Evolutionary conservation across 2,329 filamentous ascomycete species (phyloP).

Genomic region (Fusarium buharicum): DNA sequence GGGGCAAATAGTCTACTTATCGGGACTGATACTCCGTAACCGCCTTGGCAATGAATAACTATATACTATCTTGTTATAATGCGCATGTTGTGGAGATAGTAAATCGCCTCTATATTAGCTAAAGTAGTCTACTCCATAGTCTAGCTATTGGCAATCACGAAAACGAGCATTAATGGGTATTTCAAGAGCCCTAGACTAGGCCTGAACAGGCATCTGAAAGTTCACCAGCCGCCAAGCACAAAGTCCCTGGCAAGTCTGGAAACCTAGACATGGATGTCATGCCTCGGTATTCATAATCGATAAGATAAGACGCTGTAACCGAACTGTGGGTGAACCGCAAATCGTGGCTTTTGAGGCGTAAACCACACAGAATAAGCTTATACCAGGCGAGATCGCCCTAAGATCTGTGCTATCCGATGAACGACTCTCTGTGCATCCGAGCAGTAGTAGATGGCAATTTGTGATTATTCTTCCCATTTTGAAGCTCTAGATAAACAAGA

Average conservation of each 20-base stretch:
- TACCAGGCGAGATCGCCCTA: conserved; percentile 13
- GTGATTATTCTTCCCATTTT: no score
- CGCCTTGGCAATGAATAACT: no score
- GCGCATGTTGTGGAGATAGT: no score
- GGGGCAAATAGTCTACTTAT: no score
- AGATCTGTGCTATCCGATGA: not conserved
- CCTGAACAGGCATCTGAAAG: conserved; percentile 38
- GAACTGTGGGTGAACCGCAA: not conserved
- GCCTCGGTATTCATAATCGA: conserved; percentile 6
- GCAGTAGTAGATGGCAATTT: no score
- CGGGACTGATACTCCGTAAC: no score
- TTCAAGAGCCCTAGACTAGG: conserved; percentile 19
- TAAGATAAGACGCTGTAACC: not conserved
- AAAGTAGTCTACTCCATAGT: not conserved
- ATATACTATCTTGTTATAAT: no score
- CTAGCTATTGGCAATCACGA: conserved; percentile 22
- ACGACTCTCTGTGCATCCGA: not conserved
- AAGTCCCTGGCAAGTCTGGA: no score
- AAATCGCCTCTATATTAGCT: conserved; percentile 1
- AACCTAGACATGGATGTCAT: conserved; percentile 2
- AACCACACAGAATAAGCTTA: conserved; percentile 22
- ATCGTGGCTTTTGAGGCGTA: not conserved
- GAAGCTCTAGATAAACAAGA: not conserved
- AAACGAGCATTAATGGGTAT: conserved; percentile 10
- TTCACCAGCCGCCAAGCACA: conserved; percentile 17